Percentiles rank a stretch among this genome's conserved stretches.
phyloP scores from a whole-genome alignment of 2,329 filamentous ascomycete species.

The Talaromyces sp. region DNA sequence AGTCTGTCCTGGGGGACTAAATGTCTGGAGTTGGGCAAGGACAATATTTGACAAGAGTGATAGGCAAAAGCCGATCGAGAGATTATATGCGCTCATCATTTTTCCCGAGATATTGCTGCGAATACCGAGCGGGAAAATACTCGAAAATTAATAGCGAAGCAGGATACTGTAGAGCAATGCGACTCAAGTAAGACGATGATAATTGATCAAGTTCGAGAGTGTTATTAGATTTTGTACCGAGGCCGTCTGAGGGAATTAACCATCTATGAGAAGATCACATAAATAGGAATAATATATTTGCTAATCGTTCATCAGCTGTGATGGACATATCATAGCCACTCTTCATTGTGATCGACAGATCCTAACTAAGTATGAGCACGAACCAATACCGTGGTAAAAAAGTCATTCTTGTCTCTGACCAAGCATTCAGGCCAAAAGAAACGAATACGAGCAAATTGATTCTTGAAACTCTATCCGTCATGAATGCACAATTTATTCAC shows the following conservation, averaged over 20 bases:
- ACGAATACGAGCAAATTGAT: background rate
- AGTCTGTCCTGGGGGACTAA: constrained; percentile 21
- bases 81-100: background rate
- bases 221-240: too few species aligned
- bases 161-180: background rate
- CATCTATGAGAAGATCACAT: too few species aligned
- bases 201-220: too few species aligned
- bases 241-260: too few species aligned
- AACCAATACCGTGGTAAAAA: background rate
- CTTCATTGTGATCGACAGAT: background rate
- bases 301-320: too few species aligned
- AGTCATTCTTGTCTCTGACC: background rate
- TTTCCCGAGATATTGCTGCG: background rate
- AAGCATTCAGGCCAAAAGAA: background rate
- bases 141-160: background rate
- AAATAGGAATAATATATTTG: too few species aligned
- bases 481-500: background rate
- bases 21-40: constrained; percentile 19
- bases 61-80: background rate
- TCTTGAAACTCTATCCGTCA: background rate
- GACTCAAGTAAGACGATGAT: background rate
- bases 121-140: background rate
- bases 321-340: background rate
- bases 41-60: background rate
- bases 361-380: background rate